Conservation (phyloP, 345 rosid genomes). For the Corchorus capsularis region DNA sequence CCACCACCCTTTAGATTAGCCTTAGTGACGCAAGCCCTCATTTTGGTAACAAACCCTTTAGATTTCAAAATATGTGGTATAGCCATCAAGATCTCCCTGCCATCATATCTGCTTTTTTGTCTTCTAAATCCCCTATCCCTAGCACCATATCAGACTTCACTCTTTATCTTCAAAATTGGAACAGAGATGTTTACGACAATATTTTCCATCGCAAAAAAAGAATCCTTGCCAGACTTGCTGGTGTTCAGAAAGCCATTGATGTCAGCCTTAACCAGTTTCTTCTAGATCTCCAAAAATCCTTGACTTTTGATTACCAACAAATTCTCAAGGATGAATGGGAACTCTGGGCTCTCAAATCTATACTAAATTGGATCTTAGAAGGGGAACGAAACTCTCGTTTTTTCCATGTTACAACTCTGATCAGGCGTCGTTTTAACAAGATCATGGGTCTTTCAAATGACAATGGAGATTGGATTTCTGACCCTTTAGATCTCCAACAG, state of each 20-base stretch:
- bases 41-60: not conserved
- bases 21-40: not conserved
- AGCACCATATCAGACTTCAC: too few species aligned
- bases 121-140: too few species aligned
- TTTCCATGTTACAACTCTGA: not conserved
- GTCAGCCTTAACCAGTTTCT: not conserved
- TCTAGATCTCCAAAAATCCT: not conserved
- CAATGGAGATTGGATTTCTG: not conserved
- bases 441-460: not conserved
- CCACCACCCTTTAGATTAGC: not conserved
- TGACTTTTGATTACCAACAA: not conserved
- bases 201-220: not conserved
- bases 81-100: too few species aligned
- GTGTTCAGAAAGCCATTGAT: not conserved
- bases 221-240: not conserved
- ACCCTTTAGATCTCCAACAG: not conserved
- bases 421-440: not conserved
- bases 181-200: not conserved
- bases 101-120: too few species aligned
- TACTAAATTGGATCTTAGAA: not conserved
- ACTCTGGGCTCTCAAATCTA: not conserved
- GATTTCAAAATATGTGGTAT: not conserved
- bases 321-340: not conserved
- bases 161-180: not conserved
- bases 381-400: not conserved